Conservation (phyloP, 2,329 filamentous ascomycete species). For the Aureobasidium sp. region DNA sequence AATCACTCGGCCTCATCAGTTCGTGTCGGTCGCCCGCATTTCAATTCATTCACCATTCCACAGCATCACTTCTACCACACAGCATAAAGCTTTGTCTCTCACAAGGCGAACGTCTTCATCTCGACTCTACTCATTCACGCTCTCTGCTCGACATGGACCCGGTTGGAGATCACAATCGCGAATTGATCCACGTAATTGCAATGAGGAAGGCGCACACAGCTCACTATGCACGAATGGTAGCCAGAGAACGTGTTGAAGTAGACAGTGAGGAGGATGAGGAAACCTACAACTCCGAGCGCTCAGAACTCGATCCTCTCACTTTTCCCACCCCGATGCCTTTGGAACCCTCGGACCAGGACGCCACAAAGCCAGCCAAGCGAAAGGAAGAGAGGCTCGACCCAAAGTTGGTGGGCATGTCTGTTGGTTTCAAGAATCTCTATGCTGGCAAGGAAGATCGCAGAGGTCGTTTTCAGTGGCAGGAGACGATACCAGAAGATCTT, state of each 20-base stretch:
- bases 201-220: background rate
- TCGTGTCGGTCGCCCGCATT: background rate
- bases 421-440: slow-evolving; percentile 42
- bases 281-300: background rate
- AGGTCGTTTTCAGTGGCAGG: slow-evolving; percentile 48
- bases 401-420: slow-evolving; percentile 31
- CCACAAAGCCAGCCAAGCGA: background rate
- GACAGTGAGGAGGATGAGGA: background rate
- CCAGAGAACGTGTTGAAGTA: background rate
- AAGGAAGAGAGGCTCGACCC: slow-evolving; percentile 14
- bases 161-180: background rate
- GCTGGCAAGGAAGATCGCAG: slow-evolving; percentile 44
- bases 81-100: background rate
- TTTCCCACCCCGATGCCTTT: background rate
- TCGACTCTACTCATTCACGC: no score
- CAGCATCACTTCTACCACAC: background rate
- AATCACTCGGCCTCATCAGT: background rate
- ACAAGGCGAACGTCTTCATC: background rate
- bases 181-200: background rate
- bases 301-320: background rate
- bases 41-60: no score
- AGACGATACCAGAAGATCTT: slow-evolving; percentile 48
- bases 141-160: background rate
- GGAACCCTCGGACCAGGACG: background rate
- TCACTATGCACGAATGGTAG: background rate